These are phyloP conservation scores for Aspergillus intermedius DNA, from an alignment of 2,329 filamentous ascomycete genomes.

Conservation along the genomic window DNA sequence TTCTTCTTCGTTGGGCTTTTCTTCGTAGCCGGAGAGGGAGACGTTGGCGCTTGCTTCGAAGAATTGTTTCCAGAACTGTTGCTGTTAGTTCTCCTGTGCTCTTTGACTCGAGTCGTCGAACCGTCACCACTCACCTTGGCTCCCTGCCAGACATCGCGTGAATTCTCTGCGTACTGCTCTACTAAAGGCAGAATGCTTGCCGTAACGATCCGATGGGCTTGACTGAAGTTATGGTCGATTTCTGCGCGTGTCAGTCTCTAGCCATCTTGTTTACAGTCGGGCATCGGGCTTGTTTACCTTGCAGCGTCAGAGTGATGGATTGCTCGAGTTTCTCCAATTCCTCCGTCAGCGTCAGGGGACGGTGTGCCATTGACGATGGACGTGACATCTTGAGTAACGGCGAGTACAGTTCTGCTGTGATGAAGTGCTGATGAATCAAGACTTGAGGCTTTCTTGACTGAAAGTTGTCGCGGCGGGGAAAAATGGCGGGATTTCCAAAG, in stretches of 20 bases:
- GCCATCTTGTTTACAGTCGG: constrained; percentile 8
- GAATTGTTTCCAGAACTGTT: constrained; percentile 98
- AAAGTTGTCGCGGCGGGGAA: constrained; percentile 18
- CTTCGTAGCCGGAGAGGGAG: constrained; percentile 89
- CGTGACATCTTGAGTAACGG: constrained; percentile 18
- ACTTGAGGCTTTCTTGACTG: neutral
- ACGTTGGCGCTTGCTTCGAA: constrained; percentile 98
- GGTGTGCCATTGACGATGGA: constrained; percentile 41
- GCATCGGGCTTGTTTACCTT: constrained; percentile 52
- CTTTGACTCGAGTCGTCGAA: neutral
- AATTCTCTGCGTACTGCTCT: constrained; percentile 91
- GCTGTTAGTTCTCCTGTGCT: constrained; percentile 1
- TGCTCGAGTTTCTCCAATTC: constrained; percentile 95
- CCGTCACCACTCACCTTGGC: constrained; percentile 61
- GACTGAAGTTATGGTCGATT: constrained; percentile 98
- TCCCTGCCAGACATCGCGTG: constrained; percentile 89
- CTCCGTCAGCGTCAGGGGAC: constrained; percentile 74
- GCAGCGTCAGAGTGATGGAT: constrained; percentile 89
- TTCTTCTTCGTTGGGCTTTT: constrained; percentile 57
- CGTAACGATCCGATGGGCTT: constrained; percentile 92
- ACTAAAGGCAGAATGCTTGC: constrained; percentile 87
- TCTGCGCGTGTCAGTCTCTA: constrained; percentile 49
- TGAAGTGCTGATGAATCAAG: no score
- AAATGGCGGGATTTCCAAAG: constrained; percentile 20
- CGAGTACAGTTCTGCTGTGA: no score